Percentiles rank a stretch among this genome's conserved stretches.
Conservation (phyloP, 2,329 filamentous ascomycete species). For the Chaetomium sp. region DNA sequence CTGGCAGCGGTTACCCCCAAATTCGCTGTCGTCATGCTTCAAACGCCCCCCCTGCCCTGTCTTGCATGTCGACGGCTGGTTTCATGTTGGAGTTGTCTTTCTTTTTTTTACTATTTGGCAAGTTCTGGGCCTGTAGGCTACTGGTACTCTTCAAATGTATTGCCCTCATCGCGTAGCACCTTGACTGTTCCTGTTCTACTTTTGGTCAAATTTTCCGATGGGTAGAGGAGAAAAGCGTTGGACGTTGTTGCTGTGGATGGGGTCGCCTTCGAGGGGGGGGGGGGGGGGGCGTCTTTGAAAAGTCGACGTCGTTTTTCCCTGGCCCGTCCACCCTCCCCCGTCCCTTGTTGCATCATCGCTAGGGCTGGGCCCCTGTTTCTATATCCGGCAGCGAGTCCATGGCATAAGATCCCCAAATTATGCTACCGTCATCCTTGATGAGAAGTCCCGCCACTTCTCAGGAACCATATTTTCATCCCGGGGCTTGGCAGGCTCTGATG, state of each 20-base stretch:
- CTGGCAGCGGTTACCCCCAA: slow-evolving; percentile 16
- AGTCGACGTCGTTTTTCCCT: too few relatives aligned
- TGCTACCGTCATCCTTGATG: slow-evolving; percentile 45
- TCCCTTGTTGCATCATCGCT: slow-evolving; percentile 34
- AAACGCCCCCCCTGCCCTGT: too few relatives aligned
- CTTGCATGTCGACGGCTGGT: slow-evolving; percentile 38
- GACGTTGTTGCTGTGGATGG: too few relatives aligned
- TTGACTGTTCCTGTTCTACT: too few relatives aligned
- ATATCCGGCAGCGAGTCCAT: slow-evolving; percentile 45
- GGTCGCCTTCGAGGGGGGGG: too few relatives aligned
- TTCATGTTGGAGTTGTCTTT: slow-evolving; percentile 28
- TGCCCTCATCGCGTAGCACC: too few relatives aligned
- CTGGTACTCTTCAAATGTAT: too few relatives aligned
- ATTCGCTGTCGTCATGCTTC: slow-evolving; percentile 34
- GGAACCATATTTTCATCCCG: slow-evolving; percentile 42
- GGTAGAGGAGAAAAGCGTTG: too few relatives aligned
- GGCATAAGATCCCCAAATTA: slow-evolving; percentile 56
- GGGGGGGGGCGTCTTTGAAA: too few relatives aligned
- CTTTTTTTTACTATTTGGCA: too few relatives aligned
- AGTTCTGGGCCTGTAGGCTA: too few relatives aligned
- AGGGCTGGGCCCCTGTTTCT: slow-evolving; percentile 40
- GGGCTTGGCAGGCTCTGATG: slow-evolving; percentile 41
- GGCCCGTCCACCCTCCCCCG: slow-evolving; percentile 11
- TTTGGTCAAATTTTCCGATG: too few relatives aligned
- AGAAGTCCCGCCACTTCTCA: slow-evolving; percentile 38